Conservation (phyloP, 1,284 basidiomycete genomes). For the Apiotrichum laibachii region DNA sequence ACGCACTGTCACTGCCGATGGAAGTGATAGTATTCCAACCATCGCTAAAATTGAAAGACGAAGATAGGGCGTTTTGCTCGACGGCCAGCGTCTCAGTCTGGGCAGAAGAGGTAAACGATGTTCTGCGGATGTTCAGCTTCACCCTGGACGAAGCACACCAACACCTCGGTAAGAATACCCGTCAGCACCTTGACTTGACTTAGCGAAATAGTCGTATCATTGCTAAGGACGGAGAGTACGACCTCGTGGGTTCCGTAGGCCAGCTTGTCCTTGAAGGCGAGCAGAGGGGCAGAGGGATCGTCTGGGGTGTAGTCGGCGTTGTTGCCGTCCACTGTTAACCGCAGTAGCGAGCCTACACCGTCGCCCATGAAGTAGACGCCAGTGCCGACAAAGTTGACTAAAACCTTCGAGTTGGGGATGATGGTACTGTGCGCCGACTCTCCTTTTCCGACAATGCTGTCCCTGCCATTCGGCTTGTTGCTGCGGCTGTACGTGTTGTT, state of each 20-base stretch:
- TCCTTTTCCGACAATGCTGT: slow-evolving; percentile 2
- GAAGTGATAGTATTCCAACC: background rate
- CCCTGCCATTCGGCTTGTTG: background rate
- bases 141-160: background rate
- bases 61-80: background rate
- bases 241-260: slow-evolving; percentile 1
- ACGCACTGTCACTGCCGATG: slow-evolving; percentile 9
- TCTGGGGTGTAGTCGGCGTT: slow-evolving; percentile 1
- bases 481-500: slow-evolving; percentile 1
- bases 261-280: background rate
- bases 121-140: background rate
- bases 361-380: slow-evolving; percentile 2
- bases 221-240: background rate
- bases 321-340: slow-evolving; percentile 7
- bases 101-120: background rate
- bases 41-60: background rate
- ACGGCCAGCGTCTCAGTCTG: background rate
- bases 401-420: background rate
- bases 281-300: background rate
- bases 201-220: background rate
- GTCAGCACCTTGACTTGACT: background rate
- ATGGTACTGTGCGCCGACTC: background rate
- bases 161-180: background rate
- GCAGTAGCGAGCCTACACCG: background rate
- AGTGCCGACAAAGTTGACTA: slow-evolving; percentile 1